Conservation (phyloP, 805 yeast genomes). For the Pichia gijzeniarum region DNA sequence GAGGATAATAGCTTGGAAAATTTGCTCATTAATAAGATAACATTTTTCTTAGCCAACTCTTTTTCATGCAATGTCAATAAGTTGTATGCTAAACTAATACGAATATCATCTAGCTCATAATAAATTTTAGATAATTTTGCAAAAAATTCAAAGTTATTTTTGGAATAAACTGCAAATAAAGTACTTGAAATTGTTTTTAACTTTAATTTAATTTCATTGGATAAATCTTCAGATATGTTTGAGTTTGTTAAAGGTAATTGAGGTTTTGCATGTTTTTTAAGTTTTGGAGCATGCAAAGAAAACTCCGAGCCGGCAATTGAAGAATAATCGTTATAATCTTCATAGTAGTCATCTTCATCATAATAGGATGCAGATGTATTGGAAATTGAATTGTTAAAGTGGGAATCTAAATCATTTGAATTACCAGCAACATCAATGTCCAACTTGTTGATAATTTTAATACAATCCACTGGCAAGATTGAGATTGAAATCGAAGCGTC, state of each 20-base stretch:
- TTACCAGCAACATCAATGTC: conserved; percentile 9
- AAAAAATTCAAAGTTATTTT: conserved; percentile 61
- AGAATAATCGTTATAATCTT: conserved; percentile 27
- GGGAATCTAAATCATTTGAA: background rate
- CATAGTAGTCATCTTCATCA: conserved; percentile 22
- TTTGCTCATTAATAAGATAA: conserved; percentile 47
- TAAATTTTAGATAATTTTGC: conserved; percentile 48
- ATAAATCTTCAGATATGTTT: conserved; percentile 37
- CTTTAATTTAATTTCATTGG: conserved; percentile 53
- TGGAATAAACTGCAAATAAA: conserved; percentile 62
- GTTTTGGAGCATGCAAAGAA: background rate
- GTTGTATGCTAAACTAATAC: conserved; percentile 45
- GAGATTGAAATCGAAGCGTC: conserved; percentile 47
- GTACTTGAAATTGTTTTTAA: conserved; percentile 54
- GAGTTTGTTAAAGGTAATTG: conserved; percentile 45
- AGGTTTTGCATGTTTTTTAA: conserved; percentile 33
- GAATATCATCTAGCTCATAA: conserved; percentile 49
- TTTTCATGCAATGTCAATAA: conserved; percentile 51
- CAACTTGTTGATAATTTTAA: conserved; percentile 38
- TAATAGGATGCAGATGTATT: conserved; percentile 11
- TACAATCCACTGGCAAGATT: conserved; percentile 54
- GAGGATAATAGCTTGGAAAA: conserved; percentile 55
- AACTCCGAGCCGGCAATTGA: conserved; percentile 19
- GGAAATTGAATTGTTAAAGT: conserved; percentile 8
- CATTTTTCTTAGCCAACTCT: conserved; percentile 41